Base-by-base conservation (phyloP, 169 alveolate genomes). In the Perkinsus olseni region DNA sequence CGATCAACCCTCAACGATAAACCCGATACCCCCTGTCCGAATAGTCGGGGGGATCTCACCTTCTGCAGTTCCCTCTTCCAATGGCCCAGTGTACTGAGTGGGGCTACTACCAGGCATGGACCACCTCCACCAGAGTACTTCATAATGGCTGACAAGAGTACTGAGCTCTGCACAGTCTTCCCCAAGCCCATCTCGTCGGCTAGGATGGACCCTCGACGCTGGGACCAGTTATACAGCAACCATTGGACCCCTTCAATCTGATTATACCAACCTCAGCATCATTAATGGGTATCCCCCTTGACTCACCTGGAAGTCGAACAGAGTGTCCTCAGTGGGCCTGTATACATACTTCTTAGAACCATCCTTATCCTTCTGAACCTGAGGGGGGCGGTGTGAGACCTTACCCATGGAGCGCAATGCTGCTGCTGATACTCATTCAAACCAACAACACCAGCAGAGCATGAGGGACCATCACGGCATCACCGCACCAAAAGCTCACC, bases 151-250 rank as follows among this genome's bases (percentile, higher is more conserved):
- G 62, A 45, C 17, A 45, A 17, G 62, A 45, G 17, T 45, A 45
- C 62, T 45, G 62, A 45, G 17, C 62, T 45, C 93, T 91, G 93
- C 38, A 21, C 34, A 13, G 74, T 91, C 39, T 91, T 91, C 37
- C 93, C 93, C 20, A 91, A 38, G n/a, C 93, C 93, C 93, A 91
- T 91, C 91, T 91, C 93, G 39, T 91, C 93, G 0, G 48, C 91
- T 91, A 91, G 39, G 40, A 91, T 17, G n/a, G 91, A 17, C n/a
- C 93, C 93, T 34, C 91, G 82, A 31, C 91, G 34, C 91, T 91
- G 92, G 13, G 91, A 74, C 38, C 37, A 31, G 91, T 74, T 74
- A 21, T 31, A 74, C 13, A 74, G 91, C 6, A 74, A 28, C 91
- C 91, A 74, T 31, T 74, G 91, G 91, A 74, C 37, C 38, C 91